Conservation (phyloP, 768 basidiomycete genomes). For the Cyathus striatus region DNA sequence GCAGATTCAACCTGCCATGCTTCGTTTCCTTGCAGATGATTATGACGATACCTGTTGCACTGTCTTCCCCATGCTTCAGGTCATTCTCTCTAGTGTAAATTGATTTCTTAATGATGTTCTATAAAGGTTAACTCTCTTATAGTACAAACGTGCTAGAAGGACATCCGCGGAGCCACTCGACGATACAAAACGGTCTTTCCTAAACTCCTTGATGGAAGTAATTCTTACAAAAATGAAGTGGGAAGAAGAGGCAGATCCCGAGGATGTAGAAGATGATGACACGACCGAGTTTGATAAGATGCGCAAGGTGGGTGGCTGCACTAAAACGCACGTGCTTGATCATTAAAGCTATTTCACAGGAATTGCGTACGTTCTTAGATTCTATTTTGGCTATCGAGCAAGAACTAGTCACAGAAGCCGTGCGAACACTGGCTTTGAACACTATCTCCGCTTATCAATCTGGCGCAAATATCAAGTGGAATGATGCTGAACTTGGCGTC, state of each 20-base stretch:
- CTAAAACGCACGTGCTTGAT: neutral
- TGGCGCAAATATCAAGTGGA: constrained; percentile 73
- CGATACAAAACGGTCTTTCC: constrained; percentile 67
- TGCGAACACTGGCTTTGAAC: constrained; percentile 66
- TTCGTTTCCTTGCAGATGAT: constrained; percentile 86
- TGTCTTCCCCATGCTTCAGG: constrained; percentile 75
- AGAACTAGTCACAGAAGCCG: constrained; percentile 73
- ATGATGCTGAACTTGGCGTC: constrained; percentile 89
- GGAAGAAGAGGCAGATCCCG: constrained; percentile 73
- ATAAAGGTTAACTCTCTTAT: constrained; percentile 4
- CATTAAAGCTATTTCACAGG: constrained; percentile 42
- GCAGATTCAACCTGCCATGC: constrained; percentile 72
- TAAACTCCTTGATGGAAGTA: constrained; percentile 71
- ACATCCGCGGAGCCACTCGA: constrained; percentile 57
- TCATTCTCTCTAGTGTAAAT: constrained; percentile 68
- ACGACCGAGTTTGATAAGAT: constrained; percentile 76
- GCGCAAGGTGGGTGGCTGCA: constrained; percentile 61
- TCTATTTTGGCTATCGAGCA: constrained; percentile 83
- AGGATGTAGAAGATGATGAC: constrained; percentile 88
- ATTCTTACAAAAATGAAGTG: constrained; percentile 88
- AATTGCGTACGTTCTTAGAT: constrained; percentile 82
- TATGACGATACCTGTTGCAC: constrained; percentile 88
- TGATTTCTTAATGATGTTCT: neutral
- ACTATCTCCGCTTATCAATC: constrained; percentile 70
- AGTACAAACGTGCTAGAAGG: constrained; percentile 81